Evolutionary conservation across 2,329 filamentous ascomycete genomes (phyloP), one percentile per base, ranked within the genome.

Genomic region (Fusarium camptoceras): DNA sequence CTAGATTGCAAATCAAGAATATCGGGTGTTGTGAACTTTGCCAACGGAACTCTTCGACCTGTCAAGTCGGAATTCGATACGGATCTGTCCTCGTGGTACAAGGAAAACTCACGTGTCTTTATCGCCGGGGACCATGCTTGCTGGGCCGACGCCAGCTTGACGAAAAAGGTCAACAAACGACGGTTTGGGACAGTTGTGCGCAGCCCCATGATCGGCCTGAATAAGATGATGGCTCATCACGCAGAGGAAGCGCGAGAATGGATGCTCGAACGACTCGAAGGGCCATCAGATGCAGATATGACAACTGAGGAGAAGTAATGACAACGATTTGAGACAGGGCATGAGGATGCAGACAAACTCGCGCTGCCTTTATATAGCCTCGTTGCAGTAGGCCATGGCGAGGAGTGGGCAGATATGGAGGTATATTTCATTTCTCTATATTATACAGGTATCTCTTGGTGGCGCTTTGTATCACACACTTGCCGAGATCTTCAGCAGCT

Each of bases 61-160:
- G 88, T 97, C 73, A 91, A 90, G 76, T 92, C 93, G 34, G 94
- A 96, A 70, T 87, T 89, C 28, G 92, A 97, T 62, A 85, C 87
- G n/a, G 84, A 86, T 64, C 84, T 94, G 1, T 91, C 89, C 2
- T 84, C 85, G 25, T 98, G 95, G 95, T 98, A 97, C 81, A 92
- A 91, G 76, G 85, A 89, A 72, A 90, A 94, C 79, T 96, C 93
- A 1, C 86, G 88, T 6, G 91, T 98, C 48, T 97, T 91, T 74
- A 92, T 98, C 20, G 88, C 91, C 3, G 82, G 86, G 27, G 85
- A 91, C 63, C 95, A 98, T 78, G 87, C 88, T 15, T 91, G 93
- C 78, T 98, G 94, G 91, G 83, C 79, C 65, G 88, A 91, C 59
- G 84, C 85, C 31, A 88, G 90, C 7, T 82, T 89, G 22, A 84